Evolutionary conservation across 371 early-diverging fungal species (phyloP).

Genomic region (Parasitella parasitica): DNA sequence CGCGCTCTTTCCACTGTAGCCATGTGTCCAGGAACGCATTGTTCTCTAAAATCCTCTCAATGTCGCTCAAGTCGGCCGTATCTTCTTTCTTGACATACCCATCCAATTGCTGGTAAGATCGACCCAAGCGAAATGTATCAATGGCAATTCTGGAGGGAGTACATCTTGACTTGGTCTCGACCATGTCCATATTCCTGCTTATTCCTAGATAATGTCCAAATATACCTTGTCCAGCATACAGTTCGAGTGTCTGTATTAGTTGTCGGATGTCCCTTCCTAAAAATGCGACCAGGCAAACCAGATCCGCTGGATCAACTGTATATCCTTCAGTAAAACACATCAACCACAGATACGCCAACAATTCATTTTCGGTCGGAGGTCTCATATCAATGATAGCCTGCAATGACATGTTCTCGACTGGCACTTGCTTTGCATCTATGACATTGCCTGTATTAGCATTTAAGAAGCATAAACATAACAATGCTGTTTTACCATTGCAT

Average conservation of each 20-base stretch:
- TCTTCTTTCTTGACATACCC: not conserved
- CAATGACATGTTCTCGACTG: constrained; percentile 23
- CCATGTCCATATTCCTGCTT: not conserved
- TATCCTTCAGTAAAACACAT: constrained; percentile 40
- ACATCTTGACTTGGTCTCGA: constrained; percentile 3
- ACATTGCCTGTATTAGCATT: not conserved
- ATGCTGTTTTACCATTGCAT: constrained; percentile 59
- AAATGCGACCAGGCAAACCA: constrained; percentile 23
- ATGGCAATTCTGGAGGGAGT: constrained; percentile 4
- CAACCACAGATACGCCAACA: constrained; percentile 41
- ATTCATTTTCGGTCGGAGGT: constrained; percentile 15
- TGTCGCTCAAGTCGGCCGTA: not conserved
- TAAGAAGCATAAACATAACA: not conserved
- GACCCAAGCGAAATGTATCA: constrained; percentile 17
- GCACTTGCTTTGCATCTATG: constrained; percentile 28
- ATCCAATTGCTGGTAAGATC: constrained; percentile 1
- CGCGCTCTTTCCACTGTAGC: not conserved
- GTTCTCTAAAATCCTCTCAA: constrained; percentile 1
- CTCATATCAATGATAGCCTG: constrained; percentile 23
- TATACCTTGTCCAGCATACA: constrained; percentile 10
- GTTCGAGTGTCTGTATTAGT: constrained; percentile 31
- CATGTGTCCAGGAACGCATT: constrained; percentile 14
- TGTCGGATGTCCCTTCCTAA: constrained; percentile 39
- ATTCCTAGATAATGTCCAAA: constrained; percentile 19
- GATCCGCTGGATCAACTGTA: constrained; percentile 28